phyloP scores from a whole-genome alignment of 108 stramenopile genomes.

The Aurantiochytrium sp. region DNA sequence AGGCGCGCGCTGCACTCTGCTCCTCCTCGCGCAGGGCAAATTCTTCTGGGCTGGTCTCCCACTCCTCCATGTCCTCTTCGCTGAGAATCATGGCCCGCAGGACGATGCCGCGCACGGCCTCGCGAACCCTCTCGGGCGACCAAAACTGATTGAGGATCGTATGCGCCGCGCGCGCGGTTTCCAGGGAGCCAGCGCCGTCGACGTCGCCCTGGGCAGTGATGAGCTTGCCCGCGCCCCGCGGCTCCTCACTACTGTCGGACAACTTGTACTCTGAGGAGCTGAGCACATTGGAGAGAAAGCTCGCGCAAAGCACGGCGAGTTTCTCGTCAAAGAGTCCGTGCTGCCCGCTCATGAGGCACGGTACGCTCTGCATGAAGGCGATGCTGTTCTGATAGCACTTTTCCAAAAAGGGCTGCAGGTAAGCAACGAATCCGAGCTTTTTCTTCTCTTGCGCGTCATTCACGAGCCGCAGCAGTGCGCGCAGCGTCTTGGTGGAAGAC shows the following conservation, averaged over 20 bases:
- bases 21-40: background rate
- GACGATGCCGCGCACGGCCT: background rate
- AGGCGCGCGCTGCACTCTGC: background rate
- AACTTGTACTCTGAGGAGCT: background rate
- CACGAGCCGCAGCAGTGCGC: background rate
- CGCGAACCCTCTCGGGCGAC: background rate
- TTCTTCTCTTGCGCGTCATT: background rate
- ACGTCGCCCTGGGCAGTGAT: constrained; percentile 24
- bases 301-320: background rate
- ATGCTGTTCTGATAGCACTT: background rate
- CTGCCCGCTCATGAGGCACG: background rate
- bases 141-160: background rate
- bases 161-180: background rate
- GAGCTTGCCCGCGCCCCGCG: background rate
- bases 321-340: background rate
- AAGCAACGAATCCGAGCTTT: background rate
- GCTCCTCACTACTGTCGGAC: background rate
- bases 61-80: background rate
- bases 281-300: background rate
- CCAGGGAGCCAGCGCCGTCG: background rate
- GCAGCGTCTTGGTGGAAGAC: background rate
- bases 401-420: background rate
- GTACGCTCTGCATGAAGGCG: background rate
- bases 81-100: background rate
- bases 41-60: background rate